Evolutionary conservation across 106 monocot species (phyloP).

Genomic region (Dioscorea dumetorum): DNA sequence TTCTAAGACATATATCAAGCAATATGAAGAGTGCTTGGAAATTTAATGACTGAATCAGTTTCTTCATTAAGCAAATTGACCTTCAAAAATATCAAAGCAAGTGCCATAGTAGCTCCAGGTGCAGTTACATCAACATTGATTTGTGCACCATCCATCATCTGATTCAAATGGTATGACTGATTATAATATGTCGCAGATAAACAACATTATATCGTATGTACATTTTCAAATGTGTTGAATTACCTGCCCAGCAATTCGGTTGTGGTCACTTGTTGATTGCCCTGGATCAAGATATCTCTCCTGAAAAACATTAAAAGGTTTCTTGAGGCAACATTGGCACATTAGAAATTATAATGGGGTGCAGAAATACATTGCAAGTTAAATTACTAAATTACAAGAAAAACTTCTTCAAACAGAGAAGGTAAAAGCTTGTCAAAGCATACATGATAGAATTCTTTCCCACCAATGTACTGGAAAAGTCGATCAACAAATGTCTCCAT

Average conservation of each 20-base stretch:
- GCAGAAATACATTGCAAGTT: not conserved
- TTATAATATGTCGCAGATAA: not conserved
- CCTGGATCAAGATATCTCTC: constrained; percentile 29
- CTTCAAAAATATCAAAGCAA: constrained; percentile 92
- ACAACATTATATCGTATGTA: not conserved
- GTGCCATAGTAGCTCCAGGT: constrained; percentile 88
- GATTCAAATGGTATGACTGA: constrained; percentile 2
- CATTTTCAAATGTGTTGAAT: not conserved
- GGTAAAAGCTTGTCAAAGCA: not conserved
- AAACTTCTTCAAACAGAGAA: not conserved
- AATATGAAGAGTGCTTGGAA: not conserved
- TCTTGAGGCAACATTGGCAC: not conserved
- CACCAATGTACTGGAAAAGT: constrained; percentile 71
- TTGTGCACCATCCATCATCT: constrained; percentile 80
- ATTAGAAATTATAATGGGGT: not conserved
- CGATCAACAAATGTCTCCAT: constrained; percentile 77
- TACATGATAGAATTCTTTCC: constrained; percentile 58
- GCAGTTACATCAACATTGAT: constrained; percentile 95
- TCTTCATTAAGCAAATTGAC: constrained; percentile 13
- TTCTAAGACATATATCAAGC: too few relatives aligned
- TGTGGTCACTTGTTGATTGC: constrained; percentile 35
- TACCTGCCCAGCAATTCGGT: constrained; percentile 58
- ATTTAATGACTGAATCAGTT: too few relatives aligned
- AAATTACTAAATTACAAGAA: not conserved
- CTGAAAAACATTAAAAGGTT: constrained; percentile 20